phyloP scores from a whole-genome alignment of 202 grass and related monocot genomes.

The Elaeis oleifera region DNA sequence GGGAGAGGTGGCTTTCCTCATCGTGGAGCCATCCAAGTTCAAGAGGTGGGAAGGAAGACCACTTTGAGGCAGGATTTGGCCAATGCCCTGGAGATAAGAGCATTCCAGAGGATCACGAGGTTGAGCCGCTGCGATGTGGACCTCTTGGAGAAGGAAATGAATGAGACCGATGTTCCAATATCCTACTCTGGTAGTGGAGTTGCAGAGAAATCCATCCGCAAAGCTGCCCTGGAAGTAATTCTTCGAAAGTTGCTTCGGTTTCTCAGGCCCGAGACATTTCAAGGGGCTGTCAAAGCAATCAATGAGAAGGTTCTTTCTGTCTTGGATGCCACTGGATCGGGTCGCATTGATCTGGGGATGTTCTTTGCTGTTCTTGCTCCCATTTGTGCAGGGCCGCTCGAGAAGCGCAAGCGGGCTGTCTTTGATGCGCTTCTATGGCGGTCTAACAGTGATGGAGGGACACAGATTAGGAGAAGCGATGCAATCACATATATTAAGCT shows the following conservation, averaged over 20 bases:
- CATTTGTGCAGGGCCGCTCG: conserved; percentile 60
- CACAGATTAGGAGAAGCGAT: conserved; percentile 70
- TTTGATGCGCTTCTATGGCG: conserved; percentile 93
- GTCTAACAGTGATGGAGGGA: conserved; percentile 63
- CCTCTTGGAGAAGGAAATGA: conserved; percentile 86
- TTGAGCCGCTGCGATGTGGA: conserved; percentile 61
- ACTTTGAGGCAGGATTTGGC: conserved; percentile 82
- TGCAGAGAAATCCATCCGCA: conserved; percentile 89
- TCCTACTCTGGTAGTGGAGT: conserved; percentile 79
- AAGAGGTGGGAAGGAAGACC: conserved; percentile 76
- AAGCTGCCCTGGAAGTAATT: conserved; percentile 88
- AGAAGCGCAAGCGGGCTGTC: conserved; percentile 63
- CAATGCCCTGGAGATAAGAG: conserved; percentile 90
- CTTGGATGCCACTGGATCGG: conserved; percentile 77
- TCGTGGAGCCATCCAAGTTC: conserved; percentile 93
- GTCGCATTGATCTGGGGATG: conserved; percentile 85
- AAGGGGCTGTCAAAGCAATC: conserved; percentile 80
- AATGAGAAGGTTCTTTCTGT: conserved; percentile 87
- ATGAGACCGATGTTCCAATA: conserved; percentile 84
- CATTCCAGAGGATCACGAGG: conserved; percentile 72
- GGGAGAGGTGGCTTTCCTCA: conserved; percentile 47
- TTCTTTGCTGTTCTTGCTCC: conserved; percentile 88
- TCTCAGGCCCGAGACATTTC: conserved; percentile 93
- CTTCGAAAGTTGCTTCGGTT: conserved; percentile 79
- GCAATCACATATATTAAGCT: conserved; percentile 70